Percentiles rank a stretch among this genome's conserved stretches.
These are phyloP conservation scores for Cryptococcus sp. DNA, from an alignment of 1,284 basidiomycete genomes.

Conservation along the genomic window DNA sequence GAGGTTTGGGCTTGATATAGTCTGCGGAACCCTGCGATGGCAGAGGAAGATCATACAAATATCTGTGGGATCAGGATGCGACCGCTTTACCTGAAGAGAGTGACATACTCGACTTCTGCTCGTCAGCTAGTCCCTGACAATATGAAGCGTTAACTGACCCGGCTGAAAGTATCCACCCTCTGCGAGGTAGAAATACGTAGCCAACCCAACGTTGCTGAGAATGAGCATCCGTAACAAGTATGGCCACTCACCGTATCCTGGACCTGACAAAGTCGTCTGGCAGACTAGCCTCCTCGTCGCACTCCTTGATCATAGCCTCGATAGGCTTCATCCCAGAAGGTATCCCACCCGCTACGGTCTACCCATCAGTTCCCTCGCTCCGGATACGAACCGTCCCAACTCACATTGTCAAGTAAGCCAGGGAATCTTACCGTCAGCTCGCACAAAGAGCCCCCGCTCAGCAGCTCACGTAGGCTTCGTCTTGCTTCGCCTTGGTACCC, in stretches of 20 bases:
- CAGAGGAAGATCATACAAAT: conserved; percentile 71
- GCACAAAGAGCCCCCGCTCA: conserved; percentile 4
- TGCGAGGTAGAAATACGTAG: conserved; percentile 57
- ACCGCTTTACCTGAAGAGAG: not conserved
- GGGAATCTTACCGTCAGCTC: conserved; percentile 54
- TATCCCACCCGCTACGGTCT: conserved; percentile 54
- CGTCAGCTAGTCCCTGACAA: conserved; percentile 1
- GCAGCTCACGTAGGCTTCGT: conserved; percentile 84
- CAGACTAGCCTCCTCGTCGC: conserved; percentile 84
- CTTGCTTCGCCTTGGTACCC: conserved; percentile 78
- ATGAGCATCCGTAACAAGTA: conserved; percentile 10
- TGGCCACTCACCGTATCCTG: conserved; percentile 56
- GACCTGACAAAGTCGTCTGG: conserved; percentile 57
- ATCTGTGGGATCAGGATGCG: conserved; percentile 38
- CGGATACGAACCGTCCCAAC: not conserved
- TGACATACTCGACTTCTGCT: conserved; percentile 26
- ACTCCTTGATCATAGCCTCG: conserved; percentile 82
- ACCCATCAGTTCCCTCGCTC: not conserved
- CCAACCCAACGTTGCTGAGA: conserved; percentile 27
- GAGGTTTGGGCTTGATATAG: conserved; percentile 60
- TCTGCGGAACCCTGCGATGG: conserved; percentile 51
- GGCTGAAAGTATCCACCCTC: conserved; percentile 73
- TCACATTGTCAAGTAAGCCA: conserved; percentile 48
- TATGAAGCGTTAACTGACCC: conserved; percentile 22
- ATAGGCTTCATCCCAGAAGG: conserved; percentile 64